These are phyloP conservation scores for Micractinium conductrix DNA, from an alignment of 139 green algal genomes.

Conservation along the genomic window DNA sequence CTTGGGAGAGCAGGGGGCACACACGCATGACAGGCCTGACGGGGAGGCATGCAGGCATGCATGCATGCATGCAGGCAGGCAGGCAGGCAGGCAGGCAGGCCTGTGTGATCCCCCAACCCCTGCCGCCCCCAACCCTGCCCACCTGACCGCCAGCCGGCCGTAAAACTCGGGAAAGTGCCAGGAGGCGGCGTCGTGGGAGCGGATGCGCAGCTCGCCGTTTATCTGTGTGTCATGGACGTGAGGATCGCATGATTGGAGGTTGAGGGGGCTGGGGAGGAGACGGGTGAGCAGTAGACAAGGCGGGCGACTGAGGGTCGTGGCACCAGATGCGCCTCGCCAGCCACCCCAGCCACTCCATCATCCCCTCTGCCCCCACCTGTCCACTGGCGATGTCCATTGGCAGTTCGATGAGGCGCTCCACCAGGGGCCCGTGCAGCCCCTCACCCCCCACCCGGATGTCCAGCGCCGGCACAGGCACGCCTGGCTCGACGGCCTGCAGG, in stretches of 20 bases:
- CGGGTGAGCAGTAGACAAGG: too few relatives aligned
- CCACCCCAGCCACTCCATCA: too few relatives aligned
- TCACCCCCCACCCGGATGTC: constrained; percentile 56
- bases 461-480: background rate
- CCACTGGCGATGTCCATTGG: constrained; percentile 90
- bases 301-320: too few relatives aligned
- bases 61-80: too few relatives aligned
- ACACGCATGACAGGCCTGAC: too few relatives aligned
- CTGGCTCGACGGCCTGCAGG: too few relatives aligned
- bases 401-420: constrained; percentile 90
- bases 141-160: constrained; percentile 62
- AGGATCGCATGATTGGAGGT: too few relatives aligned
- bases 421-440: constrained; percentile 78
- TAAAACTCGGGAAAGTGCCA: constrained; percentile 86
- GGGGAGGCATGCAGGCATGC: too few relatives aligned
- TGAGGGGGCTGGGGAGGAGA: too few relatives aligned
- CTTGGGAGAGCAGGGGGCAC: too few relatives aligned
- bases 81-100: background rate
- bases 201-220: constrained; percentile 77
- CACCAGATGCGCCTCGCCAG: too few relatives aligned
- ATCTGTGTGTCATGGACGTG: too few relatives aligned
- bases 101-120: background rate
- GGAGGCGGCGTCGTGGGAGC: constrained; percentile 52
- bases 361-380: constrained; percentile 35
- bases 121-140: background rate